Evolutionary conservation across 257 asterid genomes (phyloP), one percentile per base, ranked within the genome.

Genomic region (Paulownia fortunei): DNA sequence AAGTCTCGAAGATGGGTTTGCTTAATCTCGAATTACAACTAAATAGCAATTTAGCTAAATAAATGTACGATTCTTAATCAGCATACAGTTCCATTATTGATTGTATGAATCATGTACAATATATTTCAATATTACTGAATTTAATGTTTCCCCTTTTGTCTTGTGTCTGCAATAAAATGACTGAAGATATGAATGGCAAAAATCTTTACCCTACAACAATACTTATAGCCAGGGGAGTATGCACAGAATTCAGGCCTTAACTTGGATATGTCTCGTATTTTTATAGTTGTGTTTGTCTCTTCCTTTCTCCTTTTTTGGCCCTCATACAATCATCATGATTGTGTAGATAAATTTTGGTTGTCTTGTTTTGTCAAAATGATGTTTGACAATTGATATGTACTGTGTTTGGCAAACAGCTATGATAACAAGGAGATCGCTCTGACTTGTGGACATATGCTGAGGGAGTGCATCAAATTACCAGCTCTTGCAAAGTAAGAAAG

Each of bases 391-490:
- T 59, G 62, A 42, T 70, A 56, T 52, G 64, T 37, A 24, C 7
- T 64, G 76, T 83, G 62, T 63, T 80, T 74, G 74, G 52, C 58
- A 71, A 77, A 61, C 97, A 96, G 99, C 87, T 96, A 96, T 62
- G 99, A 93, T 78, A 93, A 96, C 89, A 96, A 92, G 88, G 98
- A 93, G 79, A 93, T 96, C 86, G 99, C 99, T 63, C 84, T 89
- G 87, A 94, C 94, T 78, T 93, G 97, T 76, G 98, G 99, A 76
- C 86, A 91, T 84, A 90, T 96, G 98, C 92, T 96, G 80, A 88
- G 99, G 87, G 99, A 93, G 81, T 96, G 99, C 90, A 89, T 96
- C 86, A 96, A 93, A 80, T 73, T 88, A 61, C 96, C 94, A 19
- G 81, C 90, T 73, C 98, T 96, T 81, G 97, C 99, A 76, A 93